Evolutionary conservation across 2,329 filamentous ascomycete genomes (phyloP).

Genomic region (Aureobasidium leucospermi): DNA sequence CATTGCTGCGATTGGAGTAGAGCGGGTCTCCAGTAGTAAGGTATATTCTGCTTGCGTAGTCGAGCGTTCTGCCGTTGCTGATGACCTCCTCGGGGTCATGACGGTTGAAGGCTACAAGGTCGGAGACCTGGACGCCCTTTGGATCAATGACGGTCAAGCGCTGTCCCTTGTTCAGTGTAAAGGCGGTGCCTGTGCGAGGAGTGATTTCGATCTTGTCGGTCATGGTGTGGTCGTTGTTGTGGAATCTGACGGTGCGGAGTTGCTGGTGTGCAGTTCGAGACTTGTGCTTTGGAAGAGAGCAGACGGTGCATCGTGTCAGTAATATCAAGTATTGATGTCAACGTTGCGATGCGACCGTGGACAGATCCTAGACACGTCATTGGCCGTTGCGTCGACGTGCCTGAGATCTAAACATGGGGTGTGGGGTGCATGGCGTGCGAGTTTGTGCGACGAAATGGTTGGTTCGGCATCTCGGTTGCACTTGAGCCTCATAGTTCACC

Average conservation of each 20-base stretch:
- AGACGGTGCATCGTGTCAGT: neutral
- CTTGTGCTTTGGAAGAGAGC: neutral
- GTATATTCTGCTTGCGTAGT: conserved; percentile 20
- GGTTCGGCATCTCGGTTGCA: neutral
- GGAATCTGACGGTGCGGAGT: neutral
- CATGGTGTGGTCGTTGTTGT: neutral
- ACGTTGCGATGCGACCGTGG: neutral
- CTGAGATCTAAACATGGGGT: neutral
- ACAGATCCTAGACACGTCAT: neutral
- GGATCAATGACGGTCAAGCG: conserved; percentile 20
- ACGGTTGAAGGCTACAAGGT: conserved; percentile 19
- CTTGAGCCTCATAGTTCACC: neutral
- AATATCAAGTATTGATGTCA: neutral
- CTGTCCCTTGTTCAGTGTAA: conserved; percentile 19
- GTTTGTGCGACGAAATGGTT: neutral
- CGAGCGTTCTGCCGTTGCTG: conserved; percentile 20
- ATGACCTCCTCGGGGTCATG: conserved; percentile 18
- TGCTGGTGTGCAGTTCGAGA: neutral
- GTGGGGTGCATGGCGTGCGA: neutral
- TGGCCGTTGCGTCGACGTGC: neutral
- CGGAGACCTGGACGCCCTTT: conserved; percentile 19
- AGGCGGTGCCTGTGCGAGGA: conserved; percentile 18
- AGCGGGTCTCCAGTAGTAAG: conserved; percentile 18
- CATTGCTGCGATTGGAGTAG: conserved; percentile 20
- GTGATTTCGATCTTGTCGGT: conserved; percentile 12